These are phyloP conservation scores for Leptodermis oblonga DNA, from an alignment of 257 asterid species.

Conservation along the genomic window DNA sequence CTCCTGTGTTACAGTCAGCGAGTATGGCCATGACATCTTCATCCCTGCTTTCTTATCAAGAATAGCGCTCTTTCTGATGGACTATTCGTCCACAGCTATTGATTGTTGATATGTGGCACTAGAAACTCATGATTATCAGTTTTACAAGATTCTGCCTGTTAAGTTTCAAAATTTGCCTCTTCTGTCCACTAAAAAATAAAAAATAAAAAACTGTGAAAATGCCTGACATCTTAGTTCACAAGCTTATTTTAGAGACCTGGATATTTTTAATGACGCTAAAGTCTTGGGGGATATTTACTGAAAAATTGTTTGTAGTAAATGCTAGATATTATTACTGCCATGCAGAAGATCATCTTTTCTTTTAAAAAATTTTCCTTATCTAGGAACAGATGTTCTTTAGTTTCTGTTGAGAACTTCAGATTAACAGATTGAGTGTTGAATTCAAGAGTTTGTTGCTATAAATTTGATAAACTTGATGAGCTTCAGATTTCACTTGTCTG, in stretches of 20 bases:
- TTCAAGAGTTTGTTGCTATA: background rate
- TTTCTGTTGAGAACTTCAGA: background rate
- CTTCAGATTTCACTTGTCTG: slow-evolving; percentile 1
- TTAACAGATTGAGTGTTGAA: background rate
- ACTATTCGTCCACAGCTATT: background rate
- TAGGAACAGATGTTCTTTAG: background rate
- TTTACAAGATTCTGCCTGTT: background rate
- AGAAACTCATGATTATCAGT: background rate
- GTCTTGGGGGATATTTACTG: background rate
- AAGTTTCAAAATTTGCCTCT: background rate
- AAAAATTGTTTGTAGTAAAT: background rate
- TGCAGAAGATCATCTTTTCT: background rate
- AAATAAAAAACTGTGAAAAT: background rate
- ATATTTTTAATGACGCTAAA: background rate
- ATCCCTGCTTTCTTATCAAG: background rate
- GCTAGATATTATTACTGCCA: too few relatives aligned
- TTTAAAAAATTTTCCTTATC: background rate
- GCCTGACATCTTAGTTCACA: background rate
- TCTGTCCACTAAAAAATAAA: background rate
- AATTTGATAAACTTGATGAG: background rate
- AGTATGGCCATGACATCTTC: background rate
- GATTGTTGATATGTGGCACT: background rate
- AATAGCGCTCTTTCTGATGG: background rate
- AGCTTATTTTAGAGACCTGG: background rate
- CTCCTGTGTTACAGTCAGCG: background rate